Percentiles rank a stretch among this genome's conserved stretches.
Conservation (phyloP, 177 flowering plant genomes). For the Vitis hybrid region DNA sequence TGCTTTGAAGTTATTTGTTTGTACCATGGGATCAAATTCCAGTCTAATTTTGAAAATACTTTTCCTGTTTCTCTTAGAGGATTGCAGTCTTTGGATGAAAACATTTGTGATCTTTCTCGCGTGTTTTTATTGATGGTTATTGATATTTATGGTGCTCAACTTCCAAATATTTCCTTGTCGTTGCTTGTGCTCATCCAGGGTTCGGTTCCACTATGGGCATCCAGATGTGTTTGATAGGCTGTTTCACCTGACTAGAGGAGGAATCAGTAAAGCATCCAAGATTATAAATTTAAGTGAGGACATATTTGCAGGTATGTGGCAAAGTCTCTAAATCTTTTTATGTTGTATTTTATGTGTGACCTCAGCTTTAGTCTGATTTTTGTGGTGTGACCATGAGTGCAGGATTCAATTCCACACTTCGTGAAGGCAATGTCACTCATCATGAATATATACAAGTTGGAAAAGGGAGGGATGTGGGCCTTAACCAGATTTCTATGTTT, state of each 20-base stretch:
- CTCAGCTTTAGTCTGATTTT: background rate
- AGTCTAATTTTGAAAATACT: background rate
- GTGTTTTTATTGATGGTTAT: slow-evolving; percentile 3
- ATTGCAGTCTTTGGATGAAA: background rate
- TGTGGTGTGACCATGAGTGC: slow-evolving; percentile 9
- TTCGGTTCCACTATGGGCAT: slow-evolving; percentile 98
- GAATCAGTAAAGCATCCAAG: slow-evolving; percentile 94
- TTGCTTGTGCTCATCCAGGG: slow-evolving; percentile 39
- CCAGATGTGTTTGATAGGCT: slow-evolving; percentile 98
- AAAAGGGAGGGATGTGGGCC: slow-evolving; percentile 98
- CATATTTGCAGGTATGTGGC: slow-evolving; percentile 80
- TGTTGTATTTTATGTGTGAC: background rate
- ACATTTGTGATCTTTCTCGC: background rate
- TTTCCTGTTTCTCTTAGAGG: background rate
- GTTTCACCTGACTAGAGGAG: slow-evolving; percentile 92
- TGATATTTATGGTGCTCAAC: background rate
- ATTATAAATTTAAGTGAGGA: slow-evolving; percentile 94
- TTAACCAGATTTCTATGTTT: slow-evolving; percentile 91
- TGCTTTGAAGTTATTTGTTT: background rate
- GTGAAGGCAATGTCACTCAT: slow-evolving; percentile 97
- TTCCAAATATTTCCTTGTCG: background rate
- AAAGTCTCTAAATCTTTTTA: background rate
- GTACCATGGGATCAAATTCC: background rate
- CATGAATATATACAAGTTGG: slow-evolving; percentile 99
- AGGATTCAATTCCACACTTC: slow-evolving; percentile 97